These are phyloP conservation scores for Fusarium penzigii DNA, from an alignment of 2,329 filamentous ascomycete species.

Conservation along the genomic window DNA sequence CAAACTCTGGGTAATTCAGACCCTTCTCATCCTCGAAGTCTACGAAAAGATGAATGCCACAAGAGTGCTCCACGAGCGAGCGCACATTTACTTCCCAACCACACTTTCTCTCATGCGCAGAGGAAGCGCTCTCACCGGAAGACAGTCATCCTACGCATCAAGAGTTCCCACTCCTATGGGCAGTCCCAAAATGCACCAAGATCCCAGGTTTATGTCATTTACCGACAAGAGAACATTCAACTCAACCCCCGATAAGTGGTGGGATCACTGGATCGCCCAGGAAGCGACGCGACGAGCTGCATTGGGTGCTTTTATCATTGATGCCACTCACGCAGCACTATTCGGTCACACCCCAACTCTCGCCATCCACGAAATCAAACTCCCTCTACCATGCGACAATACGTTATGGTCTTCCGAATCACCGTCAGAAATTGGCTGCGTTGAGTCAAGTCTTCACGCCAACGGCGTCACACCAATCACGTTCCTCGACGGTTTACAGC, in stretches of 20 bases:
- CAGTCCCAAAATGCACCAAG: constrained; percentile 22
- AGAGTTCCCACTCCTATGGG: constrained; percentile 24
- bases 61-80: constrained; percentile 28
- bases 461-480: constrained; percentile 30
- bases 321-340: constrained; percentile 30
- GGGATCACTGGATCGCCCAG: constrained; percentile 33
- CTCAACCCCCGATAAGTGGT: constrained; percentile 29
- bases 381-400: constrained; percentile 30
- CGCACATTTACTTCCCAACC: constrained; percentile 33
- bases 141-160: constrained; percentile 29
- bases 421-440: constrained; percentile 30
- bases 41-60: constrained; percentile 32
- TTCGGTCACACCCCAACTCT: constrained; percentile 32
- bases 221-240: constrained; percentile 20
- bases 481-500: constrained; percentile 29
- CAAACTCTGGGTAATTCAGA: constrained; percentile 32
- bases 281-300: constrained; percentile 31
- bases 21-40: constrained; percentile 27
- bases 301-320: constrained; percentile 30
- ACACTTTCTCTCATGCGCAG: constrained; percentile 30
- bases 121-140: constrained; percentile 29
- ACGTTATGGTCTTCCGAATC: constrained; percentile 32
- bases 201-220: constrained; percentile 8
- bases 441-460: constrained; percentile 30
- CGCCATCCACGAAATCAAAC: constrained; percentile 31